Base-by-base conservation (phyloP, 306 rosid species). In the Sophora flavescens region DNA sequence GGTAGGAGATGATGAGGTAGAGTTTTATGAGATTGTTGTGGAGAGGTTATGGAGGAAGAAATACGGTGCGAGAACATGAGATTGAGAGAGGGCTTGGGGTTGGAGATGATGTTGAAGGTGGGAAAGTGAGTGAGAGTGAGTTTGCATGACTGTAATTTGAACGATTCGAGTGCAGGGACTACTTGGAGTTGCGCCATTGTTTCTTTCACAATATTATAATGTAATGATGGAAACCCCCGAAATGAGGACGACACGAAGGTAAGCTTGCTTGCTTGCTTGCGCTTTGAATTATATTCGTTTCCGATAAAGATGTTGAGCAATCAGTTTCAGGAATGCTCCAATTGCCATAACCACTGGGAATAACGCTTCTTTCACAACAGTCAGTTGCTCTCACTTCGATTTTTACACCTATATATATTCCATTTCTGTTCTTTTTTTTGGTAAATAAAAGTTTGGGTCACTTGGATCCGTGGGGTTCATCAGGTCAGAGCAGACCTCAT, bases 181-280 rank as follows among this genome's bases (percentile, higher is more conserved):
- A 82, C 64, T 52, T 74, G 80, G 28, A 80, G 50, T 50, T 74
- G 88, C 54, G 80, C 87, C 90, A 85, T 84, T 54, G 67, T 60
- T 60, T 4, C 33, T 30, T 47, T 8, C 9, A 0, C 39, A 54
- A 11, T 35, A 22, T 22, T 22, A 22, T 22, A 22, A 22, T 22
- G 22, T 22, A 45, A 28, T 4, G 32, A 12, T n/a, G 61, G 48
- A 41, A 39, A 48, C 53, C 53, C n/a, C 58, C 57, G 68, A 58
- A 72, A 44, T 13, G 30, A 38, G 3, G 36, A 67, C 32, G 0
- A 53, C 13, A 16, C 7, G 13, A 54, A 3, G 30, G 61, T 35
- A 52, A 15, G 59, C 39, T 35, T 8, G 26, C 44, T 39, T 39
- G 59, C 39, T 35, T 8, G 26, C 44, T 39, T 39, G 44, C 39